phyloP scores from a whole-genome alignment of 352 stramenopile genomes.

The Pythium folliculosum region DNA sequence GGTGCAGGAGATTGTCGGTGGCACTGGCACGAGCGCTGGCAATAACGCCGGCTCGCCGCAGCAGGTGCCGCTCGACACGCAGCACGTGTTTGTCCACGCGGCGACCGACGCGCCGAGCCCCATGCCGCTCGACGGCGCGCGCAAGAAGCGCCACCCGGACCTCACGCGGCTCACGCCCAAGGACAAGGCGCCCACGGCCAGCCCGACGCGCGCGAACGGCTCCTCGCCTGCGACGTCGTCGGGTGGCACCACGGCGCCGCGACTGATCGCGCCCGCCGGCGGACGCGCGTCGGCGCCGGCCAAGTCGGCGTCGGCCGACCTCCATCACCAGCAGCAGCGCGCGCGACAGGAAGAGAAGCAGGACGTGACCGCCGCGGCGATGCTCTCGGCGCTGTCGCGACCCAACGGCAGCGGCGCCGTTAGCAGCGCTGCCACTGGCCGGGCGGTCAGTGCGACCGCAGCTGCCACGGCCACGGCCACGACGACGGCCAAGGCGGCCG shows the following conservation, averaged over 20 bases:
- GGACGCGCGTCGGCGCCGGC: not conserved
- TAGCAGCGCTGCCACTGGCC: not conserved
- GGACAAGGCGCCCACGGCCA: slow-evolving; percentile 10
- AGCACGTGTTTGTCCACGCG: slow-evolving; percentile 3
- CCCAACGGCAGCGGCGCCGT: not conserved
- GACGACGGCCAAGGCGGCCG: not conserved
- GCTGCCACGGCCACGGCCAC: not conserved
- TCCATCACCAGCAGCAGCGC: not conserved
- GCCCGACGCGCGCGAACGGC: not conserved
- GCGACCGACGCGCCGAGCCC: not conserved
- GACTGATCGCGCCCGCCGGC: slow-evolving; percentile 9
- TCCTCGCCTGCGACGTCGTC: too few relatives aligned
- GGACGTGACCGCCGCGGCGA: slow-evolving; percentile 10
- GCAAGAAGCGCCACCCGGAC: slow-evolving; percentile 20
- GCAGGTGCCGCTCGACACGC: not conserved
- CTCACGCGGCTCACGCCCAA: slow-evolving; percentile 23
- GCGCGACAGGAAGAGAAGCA: slow-evolving; percentile 26
- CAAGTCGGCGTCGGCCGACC: not conserved
- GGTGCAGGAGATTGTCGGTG: slow-evolving; percentile 22
- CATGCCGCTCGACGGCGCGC: not conserved
- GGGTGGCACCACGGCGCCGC: slow-evolving; percentile 1
- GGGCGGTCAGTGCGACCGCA: not conserved
- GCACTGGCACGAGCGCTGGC: too few relatives aligned
- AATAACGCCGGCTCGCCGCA: not conserved
- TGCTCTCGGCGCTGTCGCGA: slow-evolving; percentile 20